Percentiles rank a stretch among this genome's conserved stretches.
phyloP scores from a whole-genome alignment of 306 rosid species.

The Fagus sylvatica region DNA sequence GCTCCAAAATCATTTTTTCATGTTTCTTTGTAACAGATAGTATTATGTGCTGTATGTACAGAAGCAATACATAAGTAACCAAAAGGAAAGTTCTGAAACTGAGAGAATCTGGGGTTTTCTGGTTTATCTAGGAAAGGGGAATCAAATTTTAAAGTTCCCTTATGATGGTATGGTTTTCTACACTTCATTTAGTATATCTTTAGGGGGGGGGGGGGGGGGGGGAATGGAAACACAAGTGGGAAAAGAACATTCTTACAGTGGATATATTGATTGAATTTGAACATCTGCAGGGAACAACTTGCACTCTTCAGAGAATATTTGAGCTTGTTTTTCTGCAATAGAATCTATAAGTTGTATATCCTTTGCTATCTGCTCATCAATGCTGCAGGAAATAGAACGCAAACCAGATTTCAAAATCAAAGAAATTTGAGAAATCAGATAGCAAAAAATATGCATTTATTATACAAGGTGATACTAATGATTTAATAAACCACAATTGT shows the following conservation, averaged over 20 bases:
- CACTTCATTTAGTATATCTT: neutral
- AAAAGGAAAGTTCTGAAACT: neutral
- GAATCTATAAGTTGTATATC: constrained; percentile 91
- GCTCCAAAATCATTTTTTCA: neutral
- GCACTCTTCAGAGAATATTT: constrained; percentile 94
- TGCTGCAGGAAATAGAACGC: constrained; percentile 51
- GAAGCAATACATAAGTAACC: neutral
- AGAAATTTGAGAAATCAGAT: neutral
- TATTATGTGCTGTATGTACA: neutral
- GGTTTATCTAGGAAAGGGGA: neutral
- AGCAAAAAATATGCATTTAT: constrained; percentile 1
- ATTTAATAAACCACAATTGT: neutral
- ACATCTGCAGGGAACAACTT: constrained; percentile 98
- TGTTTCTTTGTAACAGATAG: neutral
- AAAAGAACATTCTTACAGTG: constrained; percentile 54
- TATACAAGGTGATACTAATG: neutral
- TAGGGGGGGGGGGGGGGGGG: no score
- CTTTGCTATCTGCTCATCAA: constrained; percentile 87
- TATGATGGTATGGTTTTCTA: neutral
- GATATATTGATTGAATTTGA: constrained; percentile 97
- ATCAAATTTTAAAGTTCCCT: neutral
- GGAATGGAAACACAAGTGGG: constrained; percentile 7
- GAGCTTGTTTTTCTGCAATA: constrained; percentile 91
- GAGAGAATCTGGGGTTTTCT: neutral
- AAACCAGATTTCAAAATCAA: constrained; percentile 28